These are phyloP conservation scores for Macrophomina phaseolina DNA, from an alignment of 2,329 filamentous ascomycete species.

Conservation along the genomic window DNA sequence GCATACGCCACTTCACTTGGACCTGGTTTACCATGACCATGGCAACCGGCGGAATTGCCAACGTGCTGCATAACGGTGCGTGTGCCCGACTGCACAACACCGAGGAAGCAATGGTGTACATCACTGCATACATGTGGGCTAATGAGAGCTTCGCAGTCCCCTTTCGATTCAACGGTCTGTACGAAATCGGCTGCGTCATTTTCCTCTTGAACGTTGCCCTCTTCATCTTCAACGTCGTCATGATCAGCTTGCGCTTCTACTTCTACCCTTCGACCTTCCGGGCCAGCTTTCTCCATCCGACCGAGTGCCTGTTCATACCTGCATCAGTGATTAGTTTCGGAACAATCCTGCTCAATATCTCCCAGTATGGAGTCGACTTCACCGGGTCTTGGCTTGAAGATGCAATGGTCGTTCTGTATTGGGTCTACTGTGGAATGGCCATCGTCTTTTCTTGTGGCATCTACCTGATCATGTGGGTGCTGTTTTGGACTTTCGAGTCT, in stretches of 20 bases:
- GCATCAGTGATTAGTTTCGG: slow-evolving; percentile 71
- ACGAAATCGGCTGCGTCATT: slow-evolving; percentile 55
- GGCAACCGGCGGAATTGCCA: slow-evolving; percentile 66
- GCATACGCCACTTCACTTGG: slow-evolving; percentile 72
- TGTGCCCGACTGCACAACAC: slow-evolving; percentile 16
- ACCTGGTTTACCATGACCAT: slow-evolving; percentile 78
- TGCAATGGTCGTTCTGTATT: slow-evolving; percentile 72
- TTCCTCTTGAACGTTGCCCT: slow-evolving; percentile 59
- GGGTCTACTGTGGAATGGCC: slow-evolving; percentile 74
- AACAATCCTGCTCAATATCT: slow-evolving; percentile 68
- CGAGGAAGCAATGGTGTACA: neutral
- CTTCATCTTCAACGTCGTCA: slow-evolving; percentile 72
- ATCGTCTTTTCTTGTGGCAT: slow-evolving; percentile 71
- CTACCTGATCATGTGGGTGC: slow-evolving; percentile 72
- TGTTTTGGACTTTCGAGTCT: slow-evolving; percentile 37
- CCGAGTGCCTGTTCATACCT: slow-evolving; percentile 79
- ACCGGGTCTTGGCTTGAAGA: slow-evolving; percentile 61
- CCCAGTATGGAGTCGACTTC: slow-evolving; percentile 69
- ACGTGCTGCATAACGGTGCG: slow-evolving; percentile 63
- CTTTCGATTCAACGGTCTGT: slow-evolving; percentile 52
- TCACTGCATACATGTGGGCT: neutral
- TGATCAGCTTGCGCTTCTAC: slow-evolving; percentile 72
- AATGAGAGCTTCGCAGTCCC: slow-evolving; percentile 38
- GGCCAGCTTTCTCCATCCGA: slow-evolving; percentile 75
- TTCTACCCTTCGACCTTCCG: slow-evolving; percentile 73